Conservation (phyloP, 225 moss, liverwort and hornwort species). For the Polytrichum formosum region DNA sequence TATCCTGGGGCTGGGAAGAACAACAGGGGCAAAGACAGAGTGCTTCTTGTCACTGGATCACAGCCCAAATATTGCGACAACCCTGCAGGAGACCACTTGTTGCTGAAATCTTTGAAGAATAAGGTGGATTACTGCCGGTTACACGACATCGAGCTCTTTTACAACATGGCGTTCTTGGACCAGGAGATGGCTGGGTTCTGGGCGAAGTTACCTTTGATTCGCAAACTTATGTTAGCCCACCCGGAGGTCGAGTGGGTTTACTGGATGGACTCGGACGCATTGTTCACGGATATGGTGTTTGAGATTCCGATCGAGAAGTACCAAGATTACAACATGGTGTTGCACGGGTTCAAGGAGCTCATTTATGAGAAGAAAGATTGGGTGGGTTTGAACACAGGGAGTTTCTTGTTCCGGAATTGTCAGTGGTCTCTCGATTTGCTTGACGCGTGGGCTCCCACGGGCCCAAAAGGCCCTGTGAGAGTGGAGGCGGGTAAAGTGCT, state of each 20-base stretch:
- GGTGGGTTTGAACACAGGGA: constrained; percentile 51
- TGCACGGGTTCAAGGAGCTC: constrained; percentile 36
- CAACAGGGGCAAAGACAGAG: constrained; percentile 20
- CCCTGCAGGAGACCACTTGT: constrained; percentile 35
- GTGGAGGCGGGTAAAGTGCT: constrained; percentile 26
- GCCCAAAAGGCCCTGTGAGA: constrained; percentile 31
- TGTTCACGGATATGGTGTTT: constrained; percentile 41
- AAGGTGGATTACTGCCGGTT: constrained; percentile 48
- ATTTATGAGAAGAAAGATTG: constrained; percentile 43
- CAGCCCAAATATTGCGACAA: constrained; percentile 48
- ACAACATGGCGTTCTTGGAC: constrained; percentile 53
- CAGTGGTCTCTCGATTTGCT: constrained; percentile 42
- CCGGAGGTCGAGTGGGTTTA: constrained; percentile 47
- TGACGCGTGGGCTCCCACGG: constrained; percentile 55
- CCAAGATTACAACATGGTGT: constrained; percentile 19
- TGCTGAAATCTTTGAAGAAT: constrained; percentile 46
- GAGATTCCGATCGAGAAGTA: constrained; percentile 17
- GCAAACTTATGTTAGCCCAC: constrained; percentile 14
- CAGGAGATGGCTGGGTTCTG: constrained; percentile 51
- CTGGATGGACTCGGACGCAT: constrained; percentile 54
- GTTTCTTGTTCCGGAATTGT: constrained; percentile 39
- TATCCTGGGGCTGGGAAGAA: constrained; percentile 18
- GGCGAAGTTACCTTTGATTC: constrained; percentile 42
- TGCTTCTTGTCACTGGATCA: constrained; percentile 46
- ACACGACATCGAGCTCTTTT: constrained; percentile 31